These are phyloP conservation scores for Beauveria asiatica DNA, from an alignment of 2,329 filamentous ascomycete genomes.

Conservation along the genomic window DNA sequence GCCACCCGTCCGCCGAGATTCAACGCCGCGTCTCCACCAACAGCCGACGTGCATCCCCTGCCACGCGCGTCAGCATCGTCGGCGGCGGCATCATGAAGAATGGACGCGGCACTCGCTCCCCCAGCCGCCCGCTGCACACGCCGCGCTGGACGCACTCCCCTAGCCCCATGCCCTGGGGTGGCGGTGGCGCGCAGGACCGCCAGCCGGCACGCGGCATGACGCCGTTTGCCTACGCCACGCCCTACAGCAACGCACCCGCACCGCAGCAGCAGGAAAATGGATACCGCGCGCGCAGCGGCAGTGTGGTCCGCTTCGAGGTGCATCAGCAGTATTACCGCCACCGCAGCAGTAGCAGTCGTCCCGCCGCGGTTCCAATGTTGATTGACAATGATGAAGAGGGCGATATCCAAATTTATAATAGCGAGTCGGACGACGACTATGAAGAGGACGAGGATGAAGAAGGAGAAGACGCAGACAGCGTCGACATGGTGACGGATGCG, in stretches of 20 bases:
- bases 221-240: constrained; percentile 68
- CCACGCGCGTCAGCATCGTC: constrained; percentile 17
- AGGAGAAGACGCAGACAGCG: constrained; percentile 16
- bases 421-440: constrained; percentile 26
- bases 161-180: constrained; percentile 30
- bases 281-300: constrained; percentile 22
- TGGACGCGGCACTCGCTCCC: constrained; percentile 47
- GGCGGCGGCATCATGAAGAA: constrained; percentile 34
- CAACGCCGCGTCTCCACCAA: constrained; percentile 40
- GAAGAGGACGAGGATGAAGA: constrained; percentile 18
- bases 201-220: constrained; percentile 34
- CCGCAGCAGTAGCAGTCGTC: constrained; percentile 26
- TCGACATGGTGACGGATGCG: constrained; percentile 21
- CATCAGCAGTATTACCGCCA: constrained; percentile 28
- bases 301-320: constrained; percentile 19
- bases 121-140: constrained; percentile 43
- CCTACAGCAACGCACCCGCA: constrained; percentile 54
- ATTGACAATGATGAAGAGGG: constrained; percentile 16
- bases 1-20: constrained; percentile 30
- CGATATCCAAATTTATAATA: constrained; percentile 28
- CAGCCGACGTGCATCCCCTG: constrained; percentile 24
- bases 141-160: constrained; percentile 46
- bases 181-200: constrained; percentile 22
- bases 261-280: constrained; percentile 25
- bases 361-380: not conserved